Percentiles rank a stretch among this genome's conserved stretches.
Evolutionary conservation across 2,329 filamentous ascomycete genomes (phyloP).

Genomic region (Aspergillus sojae): DNA sequence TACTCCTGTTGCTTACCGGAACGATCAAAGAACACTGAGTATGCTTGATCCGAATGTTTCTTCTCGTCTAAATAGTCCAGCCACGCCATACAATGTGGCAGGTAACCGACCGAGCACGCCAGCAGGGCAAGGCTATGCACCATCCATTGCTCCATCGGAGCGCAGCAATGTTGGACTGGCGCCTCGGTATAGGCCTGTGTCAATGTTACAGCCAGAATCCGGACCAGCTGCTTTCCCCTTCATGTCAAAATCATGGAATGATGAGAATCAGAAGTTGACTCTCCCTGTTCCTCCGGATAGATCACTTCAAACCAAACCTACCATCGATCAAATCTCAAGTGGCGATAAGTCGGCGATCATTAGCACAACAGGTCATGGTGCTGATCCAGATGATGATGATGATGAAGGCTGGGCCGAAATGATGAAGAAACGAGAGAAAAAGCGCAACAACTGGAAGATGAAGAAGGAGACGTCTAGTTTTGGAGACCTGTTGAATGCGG

Average conservation of each 20-base stretch:
- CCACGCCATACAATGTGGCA: slow-evolving; percentile 37
- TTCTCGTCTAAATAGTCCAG: slow-evolving; percentile 39
- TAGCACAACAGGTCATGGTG: slow-evolving; percentile 20
- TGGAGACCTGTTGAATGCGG: slow-evolving; percentile 42
- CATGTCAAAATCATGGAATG: slow-evolving; percentile 39
- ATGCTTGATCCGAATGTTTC: slow-evolving; percentile 70
- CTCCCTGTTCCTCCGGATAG: slow-evolving; percentile 25
- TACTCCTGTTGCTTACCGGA: slow-evolving; percentile 14
- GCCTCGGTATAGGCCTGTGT: slow-evolving; percentile 87
- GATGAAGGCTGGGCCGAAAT: slow-evolving; percentile 55
- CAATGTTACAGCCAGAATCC: slow-evolving; percentile 56
- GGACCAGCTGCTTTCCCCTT: slow-evolving; percentile 36
- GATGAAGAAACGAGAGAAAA: slow-evolving; percentile 53
- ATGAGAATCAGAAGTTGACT: slow-evolving; percentile 36
- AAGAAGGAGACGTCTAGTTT: slow-evolving; percentile 42
- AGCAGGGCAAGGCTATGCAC: slow-evolving; percentile 63
- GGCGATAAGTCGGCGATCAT: slow-evolving; percentile 21
- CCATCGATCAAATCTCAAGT: slow-evolving; percentile 33
- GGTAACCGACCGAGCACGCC: slow-evolving; percentile 27
- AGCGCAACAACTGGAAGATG: slow-evolving; percentile 50
- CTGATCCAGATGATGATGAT: slow-evolving; percentile 48
- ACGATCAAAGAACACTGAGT: slow-evolving; percentile 71
- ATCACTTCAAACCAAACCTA: slow-evolving; percentile 30
- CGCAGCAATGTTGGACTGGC: slow-evolving; percentile 91
- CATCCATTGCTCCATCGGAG: slow-evolving; percentile 93